Conservation (phyloP, 2,329 filamentous ascomycete genomes). For the Trichoderma sp. region DNA sequence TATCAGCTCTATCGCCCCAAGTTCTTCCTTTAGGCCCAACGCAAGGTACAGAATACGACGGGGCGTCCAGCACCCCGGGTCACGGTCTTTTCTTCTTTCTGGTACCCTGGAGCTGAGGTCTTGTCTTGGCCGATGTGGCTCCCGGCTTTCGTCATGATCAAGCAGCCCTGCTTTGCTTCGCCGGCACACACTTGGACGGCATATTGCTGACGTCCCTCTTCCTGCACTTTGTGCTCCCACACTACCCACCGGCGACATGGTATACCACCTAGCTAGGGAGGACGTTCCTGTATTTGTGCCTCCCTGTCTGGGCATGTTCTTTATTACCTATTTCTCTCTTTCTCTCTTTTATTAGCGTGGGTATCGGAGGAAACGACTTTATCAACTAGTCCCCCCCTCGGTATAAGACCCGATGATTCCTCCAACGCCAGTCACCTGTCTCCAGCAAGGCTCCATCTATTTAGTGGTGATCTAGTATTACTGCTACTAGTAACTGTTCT, state of each 20-base stretch:
- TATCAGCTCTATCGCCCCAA: constrained; percentile 27
- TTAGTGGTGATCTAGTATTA: constrained; percentile 15
- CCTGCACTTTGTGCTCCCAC: constrained; percentile 16
- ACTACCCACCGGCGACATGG: constrained; percentile 9
- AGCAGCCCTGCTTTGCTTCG: constrained; percentile 20
- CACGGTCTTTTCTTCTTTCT: not conserved
- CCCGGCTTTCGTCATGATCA: constrained; percentile 3
- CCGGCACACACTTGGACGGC: constrained; percentile 4
- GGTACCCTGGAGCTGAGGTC: not conserved
- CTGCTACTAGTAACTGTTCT: constrained; percentile 1
- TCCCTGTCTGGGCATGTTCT: constrained; percentile 1
- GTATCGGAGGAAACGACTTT: constrained; percentile 12
- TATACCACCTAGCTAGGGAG: constrained; percentile 6
- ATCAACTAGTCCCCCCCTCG: constrained; percentile 22
- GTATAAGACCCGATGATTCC: constrained; percentile 26
- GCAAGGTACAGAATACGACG: constrained; percentile 26
- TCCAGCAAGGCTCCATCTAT: constrained; percentile 20
- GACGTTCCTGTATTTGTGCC: constrained; percentile 2
- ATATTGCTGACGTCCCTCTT: constrained; percentile 17
- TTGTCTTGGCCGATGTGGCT: constrained; percentile 17
- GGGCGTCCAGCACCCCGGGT: constrained; percentile 22
- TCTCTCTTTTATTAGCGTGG: constrained; percentile 18
- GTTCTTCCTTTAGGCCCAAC: constrained; percentile 20
- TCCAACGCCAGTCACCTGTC: constrained; percentile 23
- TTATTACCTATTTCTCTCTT: not conserved